phyloP scores from a whole-genome alignment of 2,329 filamentous ascomycete genomes.

The Alternaria viburni region DNA sequence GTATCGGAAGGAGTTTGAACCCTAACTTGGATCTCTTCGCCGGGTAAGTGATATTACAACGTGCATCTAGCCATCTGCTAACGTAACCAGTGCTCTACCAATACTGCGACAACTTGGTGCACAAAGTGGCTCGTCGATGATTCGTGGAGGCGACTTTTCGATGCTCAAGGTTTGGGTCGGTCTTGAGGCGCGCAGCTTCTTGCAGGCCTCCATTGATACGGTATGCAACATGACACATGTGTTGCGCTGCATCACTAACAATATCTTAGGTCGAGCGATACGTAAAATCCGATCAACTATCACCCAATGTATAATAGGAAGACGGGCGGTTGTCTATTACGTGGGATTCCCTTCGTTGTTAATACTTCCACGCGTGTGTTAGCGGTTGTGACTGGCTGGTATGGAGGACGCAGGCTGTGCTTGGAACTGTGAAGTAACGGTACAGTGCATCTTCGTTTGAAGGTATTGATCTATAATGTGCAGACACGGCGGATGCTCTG shows the following conservation, averaged over 20 bases:
- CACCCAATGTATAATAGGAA: conserved; percentile 74
- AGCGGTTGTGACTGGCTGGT: background rate
- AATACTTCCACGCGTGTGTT: background rate
- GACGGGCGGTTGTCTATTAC: background rate
- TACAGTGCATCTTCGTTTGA: background rate
- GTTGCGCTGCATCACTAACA: conserved; percentile 6
- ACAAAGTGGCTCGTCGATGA: conserved; percentile 68
- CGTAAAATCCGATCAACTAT: conserved; percentile 88
- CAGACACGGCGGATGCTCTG: background rate
- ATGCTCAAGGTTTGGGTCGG: conserved; percentile 94
- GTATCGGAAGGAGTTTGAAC: conserved; percentile 86
- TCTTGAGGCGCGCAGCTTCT: conserved; percentile 83
- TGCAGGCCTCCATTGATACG: conserved; percentile 89
- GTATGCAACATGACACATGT: conserved; percentile 58
- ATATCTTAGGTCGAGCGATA: conserved; percentile 74
- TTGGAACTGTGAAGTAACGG: background rate
- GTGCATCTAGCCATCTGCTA: conserved; percentile 3
- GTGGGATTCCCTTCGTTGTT: background rate
- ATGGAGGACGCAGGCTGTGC: background rate
- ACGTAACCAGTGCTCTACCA: conserved; percentile 72
- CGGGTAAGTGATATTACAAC: conserved; percentile 55
- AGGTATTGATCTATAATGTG: background rate
- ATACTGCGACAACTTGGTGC: conserved; percentile 88
- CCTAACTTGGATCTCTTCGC: conserved; percentile 86
- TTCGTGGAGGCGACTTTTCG: conserved; percentile 57